phyloP scores from a whole-genome alignment of 257 asterid species.

The Solanum arcanum region DNA sequence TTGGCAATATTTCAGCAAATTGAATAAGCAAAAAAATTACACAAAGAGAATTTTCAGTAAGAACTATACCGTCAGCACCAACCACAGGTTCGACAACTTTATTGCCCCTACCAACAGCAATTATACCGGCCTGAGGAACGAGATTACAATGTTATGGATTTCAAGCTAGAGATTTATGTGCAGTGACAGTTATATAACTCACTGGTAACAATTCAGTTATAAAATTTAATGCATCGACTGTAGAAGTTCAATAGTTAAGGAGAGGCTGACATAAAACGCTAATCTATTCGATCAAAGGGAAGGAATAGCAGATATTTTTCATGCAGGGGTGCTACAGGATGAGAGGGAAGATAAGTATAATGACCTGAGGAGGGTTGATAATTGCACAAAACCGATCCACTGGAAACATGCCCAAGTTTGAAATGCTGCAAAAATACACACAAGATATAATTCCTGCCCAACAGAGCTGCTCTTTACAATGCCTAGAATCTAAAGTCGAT shows the following conservation, averaged over 20 bases:
- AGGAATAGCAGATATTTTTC: neutral
- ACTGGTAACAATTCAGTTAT: neutral
- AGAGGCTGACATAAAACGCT: neutral
- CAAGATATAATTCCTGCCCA: constrained; percentile 3
- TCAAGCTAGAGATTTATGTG: neutral
- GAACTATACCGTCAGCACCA: constrained; percentile 68
- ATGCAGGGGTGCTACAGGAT: neutral
- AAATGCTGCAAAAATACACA: constrained; percentile 57
- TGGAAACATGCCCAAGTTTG: constrained; percentile 99
- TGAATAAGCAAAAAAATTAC: neutral
- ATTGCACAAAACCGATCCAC: constrained; percentile 95
- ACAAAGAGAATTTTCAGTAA: neutral
- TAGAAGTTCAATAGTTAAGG: neutral
- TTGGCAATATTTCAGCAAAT: neutral
- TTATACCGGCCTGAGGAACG: constrained; percentile 82
- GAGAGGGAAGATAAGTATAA: constrained; percentile 12
- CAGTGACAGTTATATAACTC: neutral
- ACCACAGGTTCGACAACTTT: constrained; percentile 77
- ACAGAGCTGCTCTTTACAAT: neutral
- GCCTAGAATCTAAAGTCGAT: neutral
- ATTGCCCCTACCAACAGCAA: constrained; percentile 95
- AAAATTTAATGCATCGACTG: neutral
- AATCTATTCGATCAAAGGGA: neutral
- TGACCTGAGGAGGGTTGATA: constrained; percentile 97
- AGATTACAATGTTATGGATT: constrained; percentile 12